Evolutionary conservation across 768 basidiomycete genomes (phyloP).

Genomic region (Termitomyces sp.): DNA sequence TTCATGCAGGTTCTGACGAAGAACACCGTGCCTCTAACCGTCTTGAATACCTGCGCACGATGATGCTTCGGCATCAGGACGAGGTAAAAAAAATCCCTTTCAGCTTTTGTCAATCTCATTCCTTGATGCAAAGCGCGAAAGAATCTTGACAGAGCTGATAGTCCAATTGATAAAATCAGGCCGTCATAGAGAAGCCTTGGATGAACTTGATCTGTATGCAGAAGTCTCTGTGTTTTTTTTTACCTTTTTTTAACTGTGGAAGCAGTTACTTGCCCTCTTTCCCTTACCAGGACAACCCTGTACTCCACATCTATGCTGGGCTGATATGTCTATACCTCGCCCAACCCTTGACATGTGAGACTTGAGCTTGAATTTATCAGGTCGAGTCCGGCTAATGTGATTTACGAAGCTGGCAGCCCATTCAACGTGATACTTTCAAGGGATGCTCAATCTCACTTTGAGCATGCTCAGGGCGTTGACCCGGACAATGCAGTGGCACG

Average conservation of each 20-base stretch:
- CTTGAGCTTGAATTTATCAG: background rate
- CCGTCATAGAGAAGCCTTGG: constrained; percentile 65
- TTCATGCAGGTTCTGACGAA: constrained; percentile 30
- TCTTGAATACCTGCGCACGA: constrained; percentile 57
- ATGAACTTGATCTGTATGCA: constrained; percentile 80
- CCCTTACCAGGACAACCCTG: constrained; percentile 79
- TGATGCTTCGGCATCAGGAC: constrained; percentile 67
- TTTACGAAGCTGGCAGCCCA: constrained; percentile 2
- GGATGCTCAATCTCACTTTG: constrained; percentile 60
- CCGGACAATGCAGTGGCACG: constrained; percentile 48
- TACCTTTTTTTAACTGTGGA: constrained; percentile 1
- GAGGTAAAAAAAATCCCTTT: constrained; percentile 42
- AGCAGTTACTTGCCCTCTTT: constrained; percentile 79
- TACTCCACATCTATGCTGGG: constrained; percentile 81
- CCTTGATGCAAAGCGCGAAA: constrained; percentile 50
- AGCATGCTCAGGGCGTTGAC: constrained; percentile 58
- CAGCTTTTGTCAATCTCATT: background rate
- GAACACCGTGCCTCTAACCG: constrained; percentile 27
- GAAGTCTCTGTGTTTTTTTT: background rate
- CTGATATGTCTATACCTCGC: constrained; percentile 63
- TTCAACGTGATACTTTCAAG: constrained; percentile 35
- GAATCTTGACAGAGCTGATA: constrained; percentile 70
- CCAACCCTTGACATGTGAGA: constrained; percentile 26
- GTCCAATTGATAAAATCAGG: constrained; percentile 57
- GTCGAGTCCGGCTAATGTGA: background rate